Evolutionary conservation across 2,329 filamentous ascomycete species (phyloP).

Genomic region (Alternaria incomplexa): DNA sequence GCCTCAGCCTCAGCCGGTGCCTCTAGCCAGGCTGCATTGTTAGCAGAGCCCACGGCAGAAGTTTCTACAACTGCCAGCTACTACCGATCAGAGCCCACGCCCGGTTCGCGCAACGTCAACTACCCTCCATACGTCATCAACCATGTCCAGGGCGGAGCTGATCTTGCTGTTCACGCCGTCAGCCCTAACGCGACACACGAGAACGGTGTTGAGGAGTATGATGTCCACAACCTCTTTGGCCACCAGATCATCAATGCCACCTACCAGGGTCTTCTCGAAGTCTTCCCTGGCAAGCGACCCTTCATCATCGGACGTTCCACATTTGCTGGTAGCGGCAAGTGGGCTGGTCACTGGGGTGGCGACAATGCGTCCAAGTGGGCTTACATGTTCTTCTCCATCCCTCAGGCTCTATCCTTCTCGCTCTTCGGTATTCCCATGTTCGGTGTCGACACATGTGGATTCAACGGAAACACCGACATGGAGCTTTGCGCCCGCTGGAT

Average conservation of each 20-base stretch:
- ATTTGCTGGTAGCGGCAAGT: slow-evolving; percentile 77
- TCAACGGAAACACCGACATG: slow-evolving; percentile 69
- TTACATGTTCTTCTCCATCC: slow-evolving; percentile 78
- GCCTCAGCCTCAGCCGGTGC: slow-evolving; percentile 63
- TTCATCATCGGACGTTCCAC: slow-evolving; percentile 86
- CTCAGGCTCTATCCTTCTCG: slow-evolving; percentile 76
- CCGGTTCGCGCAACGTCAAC: slow-evolving; percentile 70
- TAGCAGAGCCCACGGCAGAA: neutral
- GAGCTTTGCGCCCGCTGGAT: slow-evolving; percentile 79
- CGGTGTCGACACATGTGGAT: slow-evolving; percentile 67
- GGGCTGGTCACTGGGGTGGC: slow-evolving; percentile 81
- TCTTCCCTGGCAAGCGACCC: slow-evolving; percentile 73
- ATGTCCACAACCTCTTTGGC: slow-evolving; percentile 76
- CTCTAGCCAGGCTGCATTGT: slow-evolving; percentile 55
- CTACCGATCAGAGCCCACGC: slow-evolving; percentile 65
- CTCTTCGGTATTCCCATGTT: slow-evolving; percentile 81
- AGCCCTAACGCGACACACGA: slow-evolving; percentile 79
- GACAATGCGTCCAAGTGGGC: slow-evolving; percentile 74
- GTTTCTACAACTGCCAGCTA: slow-evolving; percentile 52
- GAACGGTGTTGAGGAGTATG: slow-evolving; percentile 77
- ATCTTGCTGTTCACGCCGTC: slow-evolving; percentile 74
- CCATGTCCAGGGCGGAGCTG: slow-evolving; percentile 66
- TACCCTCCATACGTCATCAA: slow-evolving; percentile 79
- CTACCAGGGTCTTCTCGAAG: slow-evolving; percentile 69
- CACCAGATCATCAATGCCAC: slow-evolving; percentile 79